Base-by-base conservation (phyloP, 371 early-diverging fungal genomes). In the Dichotomocladium elegans region DNA sequence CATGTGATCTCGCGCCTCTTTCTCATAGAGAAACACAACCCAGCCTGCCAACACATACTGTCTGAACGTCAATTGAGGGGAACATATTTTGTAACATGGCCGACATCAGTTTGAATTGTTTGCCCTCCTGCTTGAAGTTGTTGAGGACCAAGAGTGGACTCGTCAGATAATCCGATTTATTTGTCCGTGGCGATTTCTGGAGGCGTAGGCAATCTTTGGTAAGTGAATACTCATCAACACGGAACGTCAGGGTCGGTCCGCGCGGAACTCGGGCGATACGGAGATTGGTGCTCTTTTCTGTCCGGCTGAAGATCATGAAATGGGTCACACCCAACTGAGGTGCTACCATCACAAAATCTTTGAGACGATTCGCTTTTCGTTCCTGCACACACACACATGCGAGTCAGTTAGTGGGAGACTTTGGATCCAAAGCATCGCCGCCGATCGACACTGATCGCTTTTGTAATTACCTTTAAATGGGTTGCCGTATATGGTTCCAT, bases 1-100 rank as follows among this genome's bases (percentile, higher is more conserved):
- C 25, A 37, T 24, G 1, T 17, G 14, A 37, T 37, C 4, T 1
- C 10, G n/a, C 2, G 34, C 34, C 2, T 17, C 15, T 12, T 45
- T 30, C 3, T 26, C n/a, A n/a, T n/a, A 47, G 17, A 15, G 2
- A 11, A 51, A 31, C 12, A 27, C 12, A 24, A 14, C 26, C 4
- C 43, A 8, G n/a, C n/a, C n/a, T n/a, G n/a, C n/a, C n/a, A n/a
- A n/a, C n/a, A 48, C 68, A 64, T 76, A 89, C 90, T 29, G 82
- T 91, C 57, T 90, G 86, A 22, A 95, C 89, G 72, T 94, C 92
- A 57, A 98, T 92, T 3, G 97, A 70, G 0, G 98, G 96, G 58
- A 96, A 95, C 87, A 98, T 82, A 69, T 94, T 94, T 61, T 96
- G 98, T 55, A 98, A 81, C 86, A 95, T 87, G 26, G 93, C 89